A percentile compares a stretch with the other conserved stretches of the same genome.
Evolutionary conservation across 768 basidiomycete species (phyloP).

Genomic region (Mycena rosella): DNA sequence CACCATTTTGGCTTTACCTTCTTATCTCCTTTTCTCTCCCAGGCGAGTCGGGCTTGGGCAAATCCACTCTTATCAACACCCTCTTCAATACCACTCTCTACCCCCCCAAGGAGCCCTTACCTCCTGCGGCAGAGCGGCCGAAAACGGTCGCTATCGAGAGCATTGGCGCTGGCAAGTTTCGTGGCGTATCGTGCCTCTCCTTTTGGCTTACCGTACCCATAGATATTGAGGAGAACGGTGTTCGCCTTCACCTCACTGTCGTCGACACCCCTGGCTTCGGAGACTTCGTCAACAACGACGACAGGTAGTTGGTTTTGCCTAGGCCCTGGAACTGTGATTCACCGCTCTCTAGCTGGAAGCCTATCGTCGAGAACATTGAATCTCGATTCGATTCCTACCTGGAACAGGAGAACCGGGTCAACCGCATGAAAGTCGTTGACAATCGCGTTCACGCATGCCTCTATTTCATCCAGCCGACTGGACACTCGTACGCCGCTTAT

Average conservation of each 20-base stretch:
- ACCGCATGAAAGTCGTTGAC: slow-evolving; percentile 92
- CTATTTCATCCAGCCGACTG: slow-evolving; percentile 99
- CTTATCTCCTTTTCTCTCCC: slow-evolving; percentile 41
- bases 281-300: slow-evolving; percentile 99
- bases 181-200: slow-evolving; percentile 47
- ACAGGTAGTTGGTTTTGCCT: slow-evolving; percentile 71
- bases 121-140: slow-evolving; percentile 87
- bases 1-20: slow-evolving; percentile 38
- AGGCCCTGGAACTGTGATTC: slow-evolving; percentile 31
- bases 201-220: slow-evolving; percentile 43
- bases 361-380: slow-evolving; percentile 98
- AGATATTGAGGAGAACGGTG: slow-evolving; percentile 99
- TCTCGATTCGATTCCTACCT: slow-evolving; percentile 97
- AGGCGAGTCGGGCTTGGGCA: slow-evolving; percentile 99
- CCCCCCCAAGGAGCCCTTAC: slow-evolving; percentile 85
- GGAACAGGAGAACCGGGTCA: slow-evolving; percentile 99
- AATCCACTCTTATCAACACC: slow-evolving; percentile 99
- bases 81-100: slow-evolving; percentile 98
- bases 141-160: slow-evolving; percentile 98
- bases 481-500: slow-evolving; percentile 84
- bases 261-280: slow-evolving; percentile 99
- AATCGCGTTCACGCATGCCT: slow-evolving; percentile 99
- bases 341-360: slow-evolving; percentile 84
- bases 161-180: slow-evolving; percentile 88
- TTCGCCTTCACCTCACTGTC: slow-evolving; percentile 96